Base-by-base conservation (phyloP, 1,284 basidiomycete genomes). In the Cutaneotrichosporon cavernicola region DNA sequence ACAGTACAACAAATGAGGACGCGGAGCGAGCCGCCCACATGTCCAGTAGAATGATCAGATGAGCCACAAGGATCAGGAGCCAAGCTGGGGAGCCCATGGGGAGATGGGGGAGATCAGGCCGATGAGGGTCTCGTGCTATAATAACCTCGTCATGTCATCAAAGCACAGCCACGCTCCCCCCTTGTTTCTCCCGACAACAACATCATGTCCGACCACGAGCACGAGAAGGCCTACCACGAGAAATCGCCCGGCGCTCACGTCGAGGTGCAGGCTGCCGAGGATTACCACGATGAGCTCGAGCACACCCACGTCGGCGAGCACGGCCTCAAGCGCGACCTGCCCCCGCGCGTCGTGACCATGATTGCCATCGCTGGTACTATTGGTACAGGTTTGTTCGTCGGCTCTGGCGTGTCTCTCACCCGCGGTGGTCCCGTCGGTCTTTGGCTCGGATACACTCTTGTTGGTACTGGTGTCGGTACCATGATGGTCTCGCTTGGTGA, bases 351-450 rank as follows among this genome's bases (percentile, higher is more conserved):
- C 3, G 31, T 64, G 5, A 47, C 61, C 31, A 79, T 78, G 72
- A 76, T 81, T 50, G 74, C 83, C 14, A 79, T 84, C 38, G 67
- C 72, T 32, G 83, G 83, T 9, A 80, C 80, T 18, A 84, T 84
- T 65, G 83, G 83, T 34, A 84, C 83, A 10, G 83, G 81, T 74
- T 68, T 76, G 14, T 75, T 75, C 62, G 66, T 85, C 61, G 83
- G 83, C 22, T 60, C 58, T 8, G 58, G 58, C 26, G 49, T 13
- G 8, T 36, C 58, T 18, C 49, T 60, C 13, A 52, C 49, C 22
- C 34, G 47, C 31, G 82, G 80, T 53, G 83, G 83, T 14, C 83
- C 83, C 4, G 72, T 80, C 18, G 81, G 81, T 57, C 73, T 81
- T 5, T 66, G 73, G 51, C 60, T 75, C 16, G 71, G 65, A 5